phyloP scores from a whole-genome alignment of 2,329 filamentous ascomycete species.

The Gaeumannomyces tritici region DNA sequence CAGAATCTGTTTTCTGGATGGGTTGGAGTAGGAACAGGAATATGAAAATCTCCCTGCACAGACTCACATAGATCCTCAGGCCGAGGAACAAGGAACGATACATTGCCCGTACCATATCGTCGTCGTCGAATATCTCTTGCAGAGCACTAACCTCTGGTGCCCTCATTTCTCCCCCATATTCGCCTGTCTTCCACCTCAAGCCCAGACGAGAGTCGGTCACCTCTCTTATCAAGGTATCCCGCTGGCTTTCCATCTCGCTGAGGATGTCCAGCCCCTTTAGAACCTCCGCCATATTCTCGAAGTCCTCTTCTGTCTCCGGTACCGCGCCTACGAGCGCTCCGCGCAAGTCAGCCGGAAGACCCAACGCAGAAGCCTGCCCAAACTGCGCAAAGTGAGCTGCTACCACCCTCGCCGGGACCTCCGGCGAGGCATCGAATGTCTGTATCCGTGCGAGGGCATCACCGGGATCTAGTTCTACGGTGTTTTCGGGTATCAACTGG shows the following conservation, averaged over 20 bases:
- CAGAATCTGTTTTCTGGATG: too few species aligned
- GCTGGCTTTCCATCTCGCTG: neutral
- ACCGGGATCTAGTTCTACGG: neutral
- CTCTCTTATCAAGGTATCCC: neutral
- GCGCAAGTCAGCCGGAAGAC: neutral
- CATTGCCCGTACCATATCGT: neutral
- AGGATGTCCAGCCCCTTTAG: neutral
- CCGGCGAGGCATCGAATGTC: neutral
- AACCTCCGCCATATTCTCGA: neutral
- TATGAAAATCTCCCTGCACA: neutral
- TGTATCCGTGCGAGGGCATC: neutral
- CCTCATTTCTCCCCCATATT: neutral
- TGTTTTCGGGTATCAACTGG: neutral
- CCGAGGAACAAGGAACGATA: slow-evolving; percentile 11
- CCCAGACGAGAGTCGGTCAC: neutral
- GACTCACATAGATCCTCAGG: slow-evolving; percentile 9
- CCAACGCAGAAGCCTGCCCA: neutral
- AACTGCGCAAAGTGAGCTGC: neutral
- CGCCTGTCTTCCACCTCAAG: neutral
- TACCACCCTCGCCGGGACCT: neutral
- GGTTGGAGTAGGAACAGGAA: too few species aligned
- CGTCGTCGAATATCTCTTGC: neutral
- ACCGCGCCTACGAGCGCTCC: neutral
- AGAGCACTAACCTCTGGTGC: neutral
- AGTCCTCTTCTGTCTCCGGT: neutral